Percentiles rank a stretch among this genome's conserved stretches.
phyloP scores from a whole-genome alignment of 1,139 yeast genomes.

The Spencermartinsiella ligniputridi region DNA sequence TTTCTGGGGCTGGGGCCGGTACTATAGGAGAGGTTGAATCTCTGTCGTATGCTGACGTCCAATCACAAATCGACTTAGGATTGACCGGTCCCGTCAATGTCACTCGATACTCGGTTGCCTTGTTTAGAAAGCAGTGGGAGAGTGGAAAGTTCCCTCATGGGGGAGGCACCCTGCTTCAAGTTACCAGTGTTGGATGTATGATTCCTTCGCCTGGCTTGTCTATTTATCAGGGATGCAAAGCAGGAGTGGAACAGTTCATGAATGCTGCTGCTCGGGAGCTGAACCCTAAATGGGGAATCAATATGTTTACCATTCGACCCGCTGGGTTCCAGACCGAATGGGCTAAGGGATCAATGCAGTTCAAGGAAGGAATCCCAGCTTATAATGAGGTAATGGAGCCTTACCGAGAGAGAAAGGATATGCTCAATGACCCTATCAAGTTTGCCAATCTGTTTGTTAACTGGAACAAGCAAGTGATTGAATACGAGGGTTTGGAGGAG shows the following conservation, averaged over 20 bases:
- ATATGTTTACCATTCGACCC: conserved; percentile 7
- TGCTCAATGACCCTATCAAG: conserved; percentile 6
- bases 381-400: conserved; percentile 4
- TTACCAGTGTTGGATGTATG: conserved; percentile 4
- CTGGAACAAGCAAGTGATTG: conserved; percentile 3
- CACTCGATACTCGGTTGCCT: conserved; percentile 3
- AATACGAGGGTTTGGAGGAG: background rate
- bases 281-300: conserved; percentile 9
- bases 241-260: conserved; percentile 8
- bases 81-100: conserved; percentile 6
- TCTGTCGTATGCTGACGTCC: conserved; percentile 1
- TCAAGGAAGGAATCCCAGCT: conserved; percentile 1
- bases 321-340: conserved; percentile 13
- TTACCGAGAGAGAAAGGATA: background rate
- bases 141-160: background rate
- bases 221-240: conserved; percentile 7
- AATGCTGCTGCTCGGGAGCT: conserved; percentile 6
- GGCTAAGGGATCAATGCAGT: conserved; percentile 6
- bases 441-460: conserved; percentile 5
- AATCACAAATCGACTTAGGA: conserved; percentile 5
- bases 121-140: conserved; percentile 8
- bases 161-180: conserved; percentile 5
- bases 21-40: conserved; percentile 6
- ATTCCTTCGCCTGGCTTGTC: conserved; percentile 6
- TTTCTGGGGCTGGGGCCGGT: conserved; percentile 7